These are phyloP conservation scores for Clonostachys rhizophaga DNA, from an alignment of 2,329 filamentous ascomycete genomes.

Conservation along the genomic window DNA sequence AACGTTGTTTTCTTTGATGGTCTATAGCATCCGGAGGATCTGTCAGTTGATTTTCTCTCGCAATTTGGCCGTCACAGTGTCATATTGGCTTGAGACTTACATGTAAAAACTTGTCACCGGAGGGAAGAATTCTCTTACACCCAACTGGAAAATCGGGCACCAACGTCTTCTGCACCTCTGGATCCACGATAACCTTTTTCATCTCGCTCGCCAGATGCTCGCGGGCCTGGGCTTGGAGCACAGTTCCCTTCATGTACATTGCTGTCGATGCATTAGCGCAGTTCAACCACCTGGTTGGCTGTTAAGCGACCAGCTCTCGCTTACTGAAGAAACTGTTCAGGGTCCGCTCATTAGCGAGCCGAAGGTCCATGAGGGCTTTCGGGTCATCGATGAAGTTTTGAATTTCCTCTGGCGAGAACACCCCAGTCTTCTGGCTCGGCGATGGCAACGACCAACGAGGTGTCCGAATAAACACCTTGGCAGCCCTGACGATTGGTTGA, in stretches of 20 bases:
- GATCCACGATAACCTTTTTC: neutral
- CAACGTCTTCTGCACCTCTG: neutral
- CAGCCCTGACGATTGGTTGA: conserved; percentile 6
- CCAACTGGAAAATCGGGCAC: neutral
- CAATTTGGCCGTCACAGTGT: neutral
- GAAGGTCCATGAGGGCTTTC: neutral
- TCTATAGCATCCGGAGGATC: neutral
- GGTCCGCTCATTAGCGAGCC: conserved; percentile 1
- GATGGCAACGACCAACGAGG: conserved; percentile 1
- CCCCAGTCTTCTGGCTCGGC: neutral
- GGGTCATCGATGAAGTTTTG: neutral
- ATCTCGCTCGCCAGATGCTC: neutral
- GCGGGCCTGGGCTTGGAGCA: neutral
- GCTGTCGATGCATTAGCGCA: neutral
- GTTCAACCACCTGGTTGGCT: neutral
- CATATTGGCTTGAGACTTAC: neutral
- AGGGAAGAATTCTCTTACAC: conserved; percentile 1
- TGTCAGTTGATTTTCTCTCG: too few species aligned
- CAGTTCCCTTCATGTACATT: conserved; percentile 1
- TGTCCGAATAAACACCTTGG: conserved; percentile 1
- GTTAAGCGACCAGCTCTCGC: neutral
- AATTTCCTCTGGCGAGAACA: conserved; percentile 1
- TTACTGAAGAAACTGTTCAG: conserved; percentile 2
- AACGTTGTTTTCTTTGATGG: conserved; percentile 8
- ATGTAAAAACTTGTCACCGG: neutral